Percentiles rank a stretch among this genome's conserved stretches.
These are phyloP conservation scores for Tetracentron sinense DNA, from an alignment of 164 flowering plant species.

Conservation along the genomic window DNA sequence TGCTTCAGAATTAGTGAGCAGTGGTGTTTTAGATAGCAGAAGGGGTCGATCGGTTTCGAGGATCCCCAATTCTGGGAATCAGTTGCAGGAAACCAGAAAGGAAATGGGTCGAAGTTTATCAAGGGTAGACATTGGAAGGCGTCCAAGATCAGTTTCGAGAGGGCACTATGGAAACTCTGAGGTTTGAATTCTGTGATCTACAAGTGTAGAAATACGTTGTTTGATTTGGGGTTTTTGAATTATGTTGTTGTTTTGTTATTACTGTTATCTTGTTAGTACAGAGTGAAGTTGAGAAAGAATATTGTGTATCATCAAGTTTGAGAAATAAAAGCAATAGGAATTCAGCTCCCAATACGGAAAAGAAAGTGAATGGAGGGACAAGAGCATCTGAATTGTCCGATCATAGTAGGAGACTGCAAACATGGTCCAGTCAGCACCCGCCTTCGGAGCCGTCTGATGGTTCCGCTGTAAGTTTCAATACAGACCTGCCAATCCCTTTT, in stretches of 20 bases:
- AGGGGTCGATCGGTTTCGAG: constrained; percentile 60
- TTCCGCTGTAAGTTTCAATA: constrained; percentile 23
- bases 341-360: constrained; percentile 6
- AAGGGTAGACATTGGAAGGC: constrained; percentile 35
- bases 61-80: constrained; percentile 12
- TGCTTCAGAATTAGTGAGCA: not conserved
- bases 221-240: not conserved
- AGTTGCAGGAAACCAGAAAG: constrained; percentile 17
- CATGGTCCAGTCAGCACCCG: constrained; percentile 37
- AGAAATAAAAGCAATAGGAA: constrained; percentile 17
- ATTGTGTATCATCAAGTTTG: constrained; percentile 9
- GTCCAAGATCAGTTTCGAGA: constrained; percentile 40
- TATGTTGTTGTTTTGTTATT: not conserved
- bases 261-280: constrained; percentile 15
- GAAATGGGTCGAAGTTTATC: constrained; percentile 54
- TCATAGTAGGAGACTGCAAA: constrained; percentile 10
- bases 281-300: constrained; percentile 45
- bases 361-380: constrained; percentile 16
- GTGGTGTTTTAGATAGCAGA: constrained; percentile 21
- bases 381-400: constrained; percentile 21
- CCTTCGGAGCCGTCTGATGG: constrained; percentile 25
- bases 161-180: constrained; percentile 31
- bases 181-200: constrained; percentile 26
- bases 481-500: not conserved
- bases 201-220: not conserved